phyloP scores from a whole-genome alignment of 441 rosid genomes.

The Adansonia grandidieri region DNA sequence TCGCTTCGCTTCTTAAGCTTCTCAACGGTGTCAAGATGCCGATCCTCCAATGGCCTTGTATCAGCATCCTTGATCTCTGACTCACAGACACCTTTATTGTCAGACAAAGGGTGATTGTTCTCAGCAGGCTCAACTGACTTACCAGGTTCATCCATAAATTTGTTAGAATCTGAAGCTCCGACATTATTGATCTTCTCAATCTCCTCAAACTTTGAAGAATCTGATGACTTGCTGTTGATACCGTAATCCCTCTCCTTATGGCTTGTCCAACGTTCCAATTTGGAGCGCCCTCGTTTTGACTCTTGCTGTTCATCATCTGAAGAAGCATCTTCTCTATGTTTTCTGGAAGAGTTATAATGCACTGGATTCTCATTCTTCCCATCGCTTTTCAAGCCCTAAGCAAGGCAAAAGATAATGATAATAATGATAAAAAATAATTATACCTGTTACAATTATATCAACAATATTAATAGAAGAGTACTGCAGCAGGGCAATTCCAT shows the following conservation, averaged over 20 bases:
- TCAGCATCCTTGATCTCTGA: conserved; percentile 62
- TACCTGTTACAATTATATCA: background rate
- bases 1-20: conserved; percentile 98
- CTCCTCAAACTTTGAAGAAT: conserved; percentile 70
- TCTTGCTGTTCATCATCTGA: conserved; percentile 83
- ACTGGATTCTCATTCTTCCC: conserved; percentile 46
- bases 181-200: conserved; percentile 53
- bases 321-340: conserved; percentile 64
- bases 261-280: conserved; percentile 96
- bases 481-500: conserved; percentile 24
- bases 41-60: conserved; percentile 62
- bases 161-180: conserved; percentile 45
- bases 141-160: conserved; percentile 41
- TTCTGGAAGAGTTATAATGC: conserved; percentile 59
- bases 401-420: conserved; percentile 39
- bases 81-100: conserved; percentile 52
- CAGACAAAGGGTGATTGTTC: conserved; percentile 48
- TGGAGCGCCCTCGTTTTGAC: conserved; percentile 85
- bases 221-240: conserved; percentile 59
- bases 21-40: conserved; percentile 91
- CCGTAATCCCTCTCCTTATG: conserved; percentile 84
- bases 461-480: conserved; percentile 32
- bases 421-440: conserved; percentile 10
- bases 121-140: conserved; percentile 46
- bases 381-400: conserved; percentile 65